Conservation (phyloP, 164 flowering plant species). For the Litsea cubeba region DNA sequence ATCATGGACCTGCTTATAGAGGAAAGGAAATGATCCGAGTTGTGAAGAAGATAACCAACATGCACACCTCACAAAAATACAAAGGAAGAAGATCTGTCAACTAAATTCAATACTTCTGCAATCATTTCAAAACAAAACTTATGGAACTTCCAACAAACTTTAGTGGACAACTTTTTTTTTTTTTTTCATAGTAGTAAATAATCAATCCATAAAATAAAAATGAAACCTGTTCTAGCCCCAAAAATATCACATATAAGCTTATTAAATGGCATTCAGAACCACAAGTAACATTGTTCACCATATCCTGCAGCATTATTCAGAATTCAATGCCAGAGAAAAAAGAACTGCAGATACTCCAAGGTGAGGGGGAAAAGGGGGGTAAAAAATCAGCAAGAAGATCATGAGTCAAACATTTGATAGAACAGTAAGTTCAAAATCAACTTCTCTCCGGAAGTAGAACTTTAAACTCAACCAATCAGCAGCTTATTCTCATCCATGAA, state of each 20-base stretch:
- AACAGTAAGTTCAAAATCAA: neutral
- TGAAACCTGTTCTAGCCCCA: neutral
- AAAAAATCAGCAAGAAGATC: neutral
- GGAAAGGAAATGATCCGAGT: no score
- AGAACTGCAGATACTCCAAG: neutral
- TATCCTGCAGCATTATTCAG: slow-evolving; percentile 3
- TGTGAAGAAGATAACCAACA: no score
- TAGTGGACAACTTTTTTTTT: no score
- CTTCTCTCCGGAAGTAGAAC: neutral
- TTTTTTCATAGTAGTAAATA: no score
- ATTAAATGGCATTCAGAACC: neutral
- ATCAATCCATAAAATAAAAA: neutral
- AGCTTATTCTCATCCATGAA: slow-evolving; percentile 18
- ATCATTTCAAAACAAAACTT: no score
- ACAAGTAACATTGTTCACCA: neutral
- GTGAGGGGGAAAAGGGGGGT: neutral
- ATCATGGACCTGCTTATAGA: no score
- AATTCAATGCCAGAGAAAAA: neutral
- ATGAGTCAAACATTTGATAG: neutral
- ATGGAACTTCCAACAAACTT: no score
- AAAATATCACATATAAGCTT: neutral
- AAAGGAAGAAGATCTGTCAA: no score
- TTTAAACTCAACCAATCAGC: slow-evolving; percentile 7
- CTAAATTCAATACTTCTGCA: no score
- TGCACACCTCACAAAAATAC: no score